A percentile compares a stretch with the other conserved stretches of the same genome.
Conservation (phyloP, 208 protist genomes). For the Leishmania guyanensis region DNA sequence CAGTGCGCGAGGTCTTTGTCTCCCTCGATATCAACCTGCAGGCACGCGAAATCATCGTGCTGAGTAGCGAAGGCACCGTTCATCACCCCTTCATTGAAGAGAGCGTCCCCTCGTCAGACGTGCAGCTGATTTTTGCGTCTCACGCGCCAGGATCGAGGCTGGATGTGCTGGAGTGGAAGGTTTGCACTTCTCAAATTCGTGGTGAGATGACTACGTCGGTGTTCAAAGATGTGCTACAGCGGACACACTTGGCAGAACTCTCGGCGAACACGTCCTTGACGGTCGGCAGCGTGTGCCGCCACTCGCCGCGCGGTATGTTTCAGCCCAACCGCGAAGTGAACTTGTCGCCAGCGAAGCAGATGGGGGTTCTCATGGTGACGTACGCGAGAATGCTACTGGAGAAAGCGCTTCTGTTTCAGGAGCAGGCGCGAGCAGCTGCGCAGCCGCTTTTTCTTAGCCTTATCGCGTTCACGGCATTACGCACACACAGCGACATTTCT, state of each 20-base stretch:
- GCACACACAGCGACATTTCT: conserved; percentile 37
- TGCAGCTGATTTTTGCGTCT: conserved; percentile 51
- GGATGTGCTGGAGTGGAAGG: conserved; percentile 47
- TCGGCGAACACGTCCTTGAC: conserved; percentile 40
- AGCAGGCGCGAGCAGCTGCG: conserved; percentile 40
- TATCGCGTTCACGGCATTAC: conserved; percentile 71
- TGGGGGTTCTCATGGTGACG: conserved; percentile 71
- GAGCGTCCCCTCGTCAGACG: conserved; percentile 23
- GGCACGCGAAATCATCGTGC: conserved; percentile 39
- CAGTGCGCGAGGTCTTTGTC: conserved; percentile 39
- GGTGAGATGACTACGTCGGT: conserved; percentile 29
- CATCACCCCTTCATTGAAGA: conserved; percentile 43
- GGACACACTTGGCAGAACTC: conserved; percentile 8
- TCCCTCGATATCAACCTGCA: conserved; percentile 45
- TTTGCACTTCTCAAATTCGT: conserved; percentile 27
- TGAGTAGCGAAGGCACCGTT: conserved; percentile 46
- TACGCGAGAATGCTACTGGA: conserved; percentile 81
- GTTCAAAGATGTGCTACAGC: conserved; percentile 21
- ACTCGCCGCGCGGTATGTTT: conserved; percentile 18
- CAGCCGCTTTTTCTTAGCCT: conserved; percentile 47
- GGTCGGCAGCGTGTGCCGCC: conserved; percentile 33
- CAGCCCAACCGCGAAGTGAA: conserved; percentile 26
- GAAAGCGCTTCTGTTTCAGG: conserved; percentile 57
- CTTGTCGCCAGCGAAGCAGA: conserved; percentile 52
- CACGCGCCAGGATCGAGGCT: conserved; percentile 41